These are phyloP conservation scores for Cladophialophora chaetospira DNA, from an alignment of 2,329 filamentous ascomycete species.

Conservation along the genomic window DNA sequence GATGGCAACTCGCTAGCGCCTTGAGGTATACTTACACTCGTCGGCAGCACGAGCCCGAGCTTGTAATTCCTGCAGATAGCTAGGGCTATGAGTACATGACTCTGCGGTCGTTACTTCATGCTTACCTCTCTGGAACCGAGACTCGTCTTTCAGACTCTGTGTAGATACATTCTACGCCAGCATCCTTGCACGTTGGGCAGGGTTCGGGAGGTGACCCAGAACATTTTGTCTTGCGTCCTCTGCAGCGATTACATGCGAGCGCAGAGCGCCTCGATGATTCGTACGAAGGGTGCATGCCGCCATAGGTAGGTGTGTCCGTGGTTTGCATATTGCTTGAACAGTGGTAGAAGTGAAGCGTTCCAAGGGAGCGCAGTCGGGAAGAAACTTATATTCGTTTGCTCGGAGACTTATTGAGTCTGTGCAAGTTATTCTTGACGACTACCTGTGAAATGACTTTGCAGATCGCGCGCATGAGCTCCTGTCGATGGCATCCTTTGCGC, in stretches of 20 bases:
- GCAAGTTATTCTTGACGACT: too few species aligned
- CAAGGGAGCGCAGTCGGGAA: background rate
- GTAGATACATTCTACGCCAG: slow-evolving; percentile 39
- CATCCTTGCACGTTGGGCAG: slow-evolving; percentile 40
- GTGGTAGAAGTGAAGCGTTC: background rate
- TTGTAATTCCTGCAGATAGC: slow-evolving; percentile 40
- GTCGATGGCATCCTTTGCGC: too few species aligned
- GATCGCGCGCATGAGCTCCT: too few species aligned
- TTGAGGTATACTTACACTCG: slow-evolving; percentile 22
- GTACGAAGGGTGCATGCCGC: slow-evolving; percentile 16
- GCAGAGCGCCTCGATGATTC: slow-evolving; percentile 20
- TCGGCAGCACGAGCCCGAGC: slow-evolving; percentile 35
- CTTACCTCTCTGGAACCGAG: slow-evolving; percentile 41
- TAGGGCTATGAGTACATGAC: slow-evolving; percentile 19
- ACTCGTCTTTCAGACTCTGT: slow-evolving; percentile 42
- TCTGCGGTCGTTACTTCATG: background rate
- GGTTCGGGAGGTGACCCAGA: slow-evolving; percentile 40
- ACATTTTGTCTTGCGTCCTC: slow-evolving; percentile 41
- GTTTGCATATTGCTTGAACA: slow-evolving; percentile 16
- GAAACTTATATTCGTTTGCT: too few species aligned
- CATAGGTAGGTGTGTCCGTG: background rate
- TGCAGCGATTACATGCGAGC: slow-evolving; percentile 41
- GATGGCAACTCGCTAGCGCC: background rate
- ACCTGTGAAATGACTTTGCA: too few species aligned
- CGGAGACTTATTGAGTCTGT: too few species aligned